Percentiles rank a stretch among this genome's conserved stretches.
phyloP scores from a whole-genome alignment of 352 stramenopile species.

The Globisporangium echinulatum region DNA sequence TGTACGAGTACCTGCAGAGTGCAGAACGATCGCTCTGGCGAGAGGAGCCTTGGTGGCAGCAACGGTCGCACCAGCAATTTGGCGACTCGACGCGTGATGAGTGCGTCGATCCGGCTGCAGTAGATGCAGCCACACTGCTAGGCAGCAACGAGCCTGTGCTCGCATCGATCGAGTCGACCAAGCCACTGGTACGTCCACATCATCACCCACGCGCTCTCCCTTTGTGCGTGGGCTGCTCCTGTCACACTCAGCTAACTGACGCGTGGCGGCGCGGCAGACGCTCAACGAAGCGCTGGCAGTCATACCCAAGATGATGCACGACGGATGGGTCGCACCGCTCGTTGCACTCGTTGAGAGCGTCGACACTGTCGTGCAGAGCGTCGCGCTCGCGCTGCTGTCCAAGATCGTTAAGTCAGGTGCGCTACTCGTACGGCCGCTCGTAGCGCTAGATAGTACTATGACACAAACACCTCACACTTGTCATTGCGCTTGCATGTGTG shows the following conservation, averaged over 20 bases:
- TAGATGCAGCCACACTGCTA: no score
- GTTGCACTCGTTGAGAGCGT: conserved; percentile 46
- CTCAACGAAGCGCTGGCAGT: conserved; percentile 35
- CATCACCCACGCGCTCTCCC: no score
- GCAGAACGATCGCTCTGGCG: conserved; percentile 41
- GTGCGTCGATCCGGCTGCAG: not conserved
- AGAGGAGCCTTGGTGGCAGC: conserved; percentile 25
- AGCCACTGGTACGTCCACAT: conserved; percentile 16
- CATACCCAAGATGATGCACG: conserved; percentile 52
- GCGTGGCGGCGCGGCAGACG: conserved; percentile 14
- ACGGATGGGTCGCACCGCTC: conserved; percentile 57
- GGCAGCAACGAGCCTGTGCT: not conserved
- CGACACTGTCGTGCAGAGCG: conserved; percentile 41
- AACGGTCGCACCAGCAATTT: conserved; percentile 2
- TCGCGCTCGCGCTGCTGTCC: conserved; percentile 42
- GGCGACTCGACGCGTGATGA: not conserved
- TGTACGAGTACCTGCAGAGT: conserved; percentile 33
- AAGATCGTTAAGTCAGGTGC: conserved; percentile 40
- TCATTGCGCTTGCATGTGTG: not conserved
- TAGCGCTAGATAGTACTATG: no score
- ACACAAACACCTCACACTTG: not conserved
- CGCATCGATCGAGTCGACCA: conserved; percentile 4
- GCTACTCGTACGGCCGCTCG: no score
- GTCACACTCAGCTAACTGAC: no score
- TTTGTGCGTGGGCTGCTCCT: no score